Evolutionary conservation across 192 early-diverging fungal genomes (phyloP).

Genomic region (Backusella parvicylindrica): DNA sequence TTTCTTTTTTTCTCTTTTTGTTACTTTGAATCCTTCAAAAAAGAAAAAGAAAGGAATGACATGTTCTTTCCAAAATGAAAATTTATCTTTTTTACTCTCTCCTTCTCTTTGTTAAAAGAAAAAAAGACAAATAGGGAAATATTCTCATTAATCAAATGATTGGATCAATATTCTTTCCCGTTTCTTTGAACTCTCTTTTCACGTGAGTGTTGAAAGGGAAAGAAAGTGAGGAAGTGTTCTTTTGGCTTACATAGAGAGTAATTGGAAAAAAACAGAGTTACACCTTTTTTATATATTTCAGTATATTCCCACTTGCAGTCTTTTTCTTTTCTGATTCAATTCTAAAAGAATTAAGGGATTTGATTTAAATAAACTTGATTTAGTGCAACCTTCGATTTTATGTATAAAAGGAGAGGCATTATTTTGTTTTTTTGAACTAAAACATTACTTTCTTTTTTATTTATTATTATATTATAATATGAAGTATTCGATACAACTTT

Average conservation of each 20-base stretch:
- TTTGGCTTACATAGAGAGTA: not conserved
- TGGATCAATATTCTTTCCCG: not conserved
- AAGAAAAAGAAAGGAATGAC: not conserved
- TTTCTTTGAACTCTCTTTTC: not conserved
- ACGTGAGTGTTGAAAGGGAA: not conserved
- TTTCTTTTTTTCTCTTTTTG: not conserved
- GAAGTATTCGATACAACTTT: slow-evolving; percentile 13
- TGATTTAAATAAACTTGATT: not conserved
- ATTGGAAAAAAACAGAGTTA: not conserved
- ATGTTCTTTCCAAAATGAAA: not conserved
- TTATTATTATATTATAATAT: not conserved
- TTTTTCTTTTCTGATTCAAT: not conserved
- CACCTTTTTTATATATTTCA: not conserved
- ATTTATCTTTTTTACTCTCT: no score
- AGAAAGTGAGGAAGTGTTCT: not conserved
- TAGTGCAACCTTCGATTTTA: not conserved
- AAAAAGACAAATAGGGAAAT: no score
- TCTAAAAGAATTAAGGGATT: not conserved
- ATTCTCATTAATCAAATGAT: not conserved
- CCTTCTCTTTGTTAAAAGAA: not conserved
- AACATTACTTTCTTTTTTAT: not conserved
- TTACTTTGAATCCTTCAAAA: not conserved
- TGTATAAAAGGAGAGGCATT: not conserved
- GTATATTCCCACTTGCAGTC: not conserved
- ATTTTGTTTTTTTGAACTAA: not conserved